phyloP scores from a whole-genome alignment of 305 asterid genomes.

The Solanum aculeatissimum region DNA sequence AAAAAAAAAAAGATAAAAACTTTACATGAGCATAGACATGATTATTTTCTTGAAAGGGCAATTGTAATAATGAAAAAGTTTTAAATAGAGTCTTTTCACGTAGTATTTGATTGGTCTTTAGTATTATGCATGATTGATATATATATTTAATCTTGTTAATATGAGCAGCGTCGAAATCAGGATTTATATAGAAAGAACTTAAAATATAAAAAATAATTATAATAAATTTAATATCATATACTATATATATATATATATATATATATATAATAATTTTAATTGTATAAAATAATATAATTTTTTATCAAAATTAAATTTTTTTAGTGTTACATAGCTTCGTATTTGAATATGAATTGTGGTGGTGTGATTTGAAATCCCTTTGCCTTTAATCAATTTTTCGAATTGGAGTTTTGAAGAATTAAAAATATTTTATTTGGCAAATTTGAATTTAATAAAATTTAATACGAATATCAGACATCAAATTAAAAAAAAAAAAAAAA shows the following conservation, averaged over 20 bases:
- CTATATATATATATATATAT: too few species aligned
- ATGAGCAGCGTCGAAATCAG: background rate
- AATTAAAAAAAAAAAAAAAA: background rate
- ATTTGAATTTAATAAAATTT: too few species aligned
- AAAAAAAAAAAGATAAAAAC: background rate
- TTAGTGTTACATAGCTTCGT: background rate
- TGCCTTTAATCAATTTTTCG: rapidly evolving
- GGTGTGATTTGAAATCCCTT: background rate
- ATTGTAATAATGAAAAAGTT: background rate
- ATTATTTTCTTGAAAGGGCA: background rate
- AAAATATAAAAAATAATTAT: too few species aligned
- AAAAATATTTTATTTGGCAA: too few species aligned
- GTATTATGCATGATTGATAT: background rate
- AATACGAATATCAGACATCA: background rate
- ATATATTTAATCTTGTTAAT: background rate
- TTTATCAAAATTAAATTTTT: background rate
- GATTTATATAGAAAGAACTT: background rate
- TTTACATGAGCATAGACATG: background rate
- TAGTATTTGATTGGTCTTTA: background rate
- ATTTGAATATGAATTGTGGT: background rate
- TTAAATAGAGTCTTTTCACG: background rate
- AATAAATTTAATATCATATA: too few species aligned
- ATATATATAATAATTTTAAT: background rate
- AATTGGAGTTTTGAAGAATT: background rate
- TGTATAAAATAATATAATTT: background rate